Evolutionary conservation across 2,329 filamentous ascomycete genomes (phyloP).

Genomic region (Sporothrix luriei): DNA sequence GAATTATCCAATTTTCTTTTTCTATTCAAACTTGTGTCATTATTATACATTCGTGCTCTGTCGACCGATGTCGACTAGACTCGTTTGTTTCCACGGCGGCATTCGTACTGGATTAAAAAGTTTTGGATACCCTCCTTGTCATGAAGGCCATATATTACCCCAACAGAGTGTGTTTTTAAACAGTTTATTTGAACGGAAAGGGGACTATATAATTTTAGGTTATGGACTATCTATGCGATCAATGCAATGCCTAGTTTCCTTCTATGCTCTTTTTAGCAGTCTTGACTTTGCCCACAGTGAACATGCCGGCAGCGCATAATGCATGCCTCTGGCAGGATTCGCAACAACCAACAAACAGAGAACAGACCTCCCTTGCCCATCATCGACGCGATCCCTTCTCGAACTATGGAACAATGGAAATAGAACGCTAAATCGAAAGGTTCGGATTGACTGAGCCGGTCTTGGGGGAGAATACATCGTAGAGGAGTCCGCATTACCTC

Average conservation of each 20-base stretch:
- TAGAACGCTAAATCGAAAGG: not conserved
- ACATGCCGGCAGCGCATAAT: not conserved
- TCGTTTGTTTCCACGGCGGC: conserved; percentile 15
- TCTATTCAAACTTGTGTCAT: conserved; percentile 11
- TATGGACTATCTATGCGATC: not conserved
- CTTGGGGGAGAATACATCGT: not conserved
- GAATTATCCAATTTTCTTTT: conserved; percentile 13
- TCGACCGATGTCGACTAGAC: not conserved
- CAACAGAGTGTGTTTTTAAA: not conserved
- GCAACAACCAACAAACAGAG: not conserved
- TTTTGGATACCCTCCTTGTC: conserved; percentile 19
- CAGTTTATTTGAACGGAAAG: not conserved
- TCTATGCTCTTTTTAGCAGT: not conserved
- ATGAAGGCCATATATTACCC: not conserved
- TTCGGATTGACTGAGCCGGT: not conserved
- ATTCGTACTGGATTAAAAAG: conserved; percentile 17
- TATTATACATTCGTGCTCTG: conserved; percentile 4
- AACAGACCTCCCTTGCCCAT: not conserved
- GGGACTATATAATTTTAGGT: not conserved
- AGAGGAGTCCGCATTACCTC: conserved; percentile 3
- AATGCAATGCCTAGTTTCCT: not conserved
- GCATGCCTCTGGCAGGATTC: not conserved
- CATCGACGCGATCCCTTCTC: not conserved
- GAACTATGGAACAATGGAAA: conserved; percentile 20
- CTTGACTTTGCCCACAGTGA: not conserved